Evolutionary conservation across 257 asterid species (phyloP).

Genomic region (Henckelia pumila): DNA sequence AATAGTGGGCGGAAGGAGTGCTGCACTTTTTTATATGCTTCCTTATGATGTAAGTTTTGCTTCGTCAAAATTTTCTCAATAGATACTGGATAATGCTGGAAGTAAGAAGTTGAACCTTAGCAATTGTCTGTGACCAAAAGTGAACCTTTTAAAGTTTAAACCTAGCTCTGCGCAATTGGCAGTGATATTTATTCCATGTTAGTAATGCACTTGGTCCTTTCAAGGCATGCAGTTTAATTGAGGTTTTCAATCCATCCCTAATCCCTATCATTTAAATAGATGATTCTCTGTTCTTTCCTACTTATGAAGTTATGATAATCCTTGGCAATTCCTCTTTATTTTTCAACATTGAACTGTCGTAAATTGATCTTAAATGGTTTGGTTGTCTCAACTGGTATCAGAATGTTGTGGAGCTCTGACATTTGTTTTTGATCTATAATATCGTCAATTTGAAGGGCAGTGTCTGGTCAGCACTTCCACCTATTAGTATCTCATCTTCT

Average conservation of each 20-base stretch:
- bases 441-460: slow-evolving; percentile 83
- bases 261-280: background rate
- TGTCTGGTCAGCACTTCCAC: slow-evolving; percentile 99
- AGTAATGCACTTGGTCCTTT: slow-evolving; percentile 1
- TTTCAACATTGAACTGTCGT: slow-evolving; percentile 10
- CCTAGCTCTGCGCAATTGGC: slow-evolving; percentile 12
- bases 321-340: background rate
- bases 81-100: slow-evolving; percentile 3
- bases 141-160: background rate
- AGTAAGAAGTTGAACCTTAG: background rate
- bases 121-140: background rate
- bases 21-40: background rate
- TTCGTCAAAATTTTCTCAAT: background rate
- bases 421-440: slow-evolving; percentile 37
- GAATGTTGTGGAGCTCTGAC: slow-evolving; percentile 22
- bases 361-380: slow-evolving; percentile 18
- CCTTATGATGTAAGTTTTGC: background rate
- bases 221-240: background rate
- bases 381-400: slow-evolving; percentile 18
- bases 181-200: slow-evolving; percentile 2
- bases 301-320: background rate
- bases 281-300: background rate
- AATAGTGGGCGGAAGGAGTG: background rate
- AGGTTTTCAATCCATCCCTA: background rate
- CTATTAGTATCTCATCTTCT: slow-evolving; percentile 50